These are phyloP conservation scores for Tetrastigma voinierianum DNA, from an alignment of 164 flowering plant species.

Conservation along the genomic window DNA sequence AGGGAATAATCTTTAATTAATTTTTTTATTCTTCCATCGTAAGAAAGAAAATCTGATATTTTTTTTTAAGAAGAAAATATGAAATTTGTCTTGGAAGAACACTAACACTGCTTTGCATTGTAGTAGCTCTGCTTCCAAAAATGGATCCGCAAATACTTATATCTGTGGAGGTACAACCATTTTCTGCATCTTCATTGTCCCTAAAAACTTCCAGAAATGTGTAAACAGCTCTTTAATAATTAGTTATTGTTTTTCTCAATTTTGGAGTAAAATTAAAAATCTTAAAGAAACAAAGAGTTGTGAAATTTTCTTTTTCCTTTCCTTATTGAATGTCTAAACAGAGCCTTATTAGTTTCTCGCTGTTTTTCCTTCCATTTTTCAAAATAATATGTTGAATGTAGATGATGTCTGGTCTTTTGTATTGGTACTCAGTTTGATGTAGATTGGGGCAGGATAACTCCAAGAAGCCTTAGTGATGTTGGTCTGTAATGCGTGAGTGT, in stretches of 20 bases:
- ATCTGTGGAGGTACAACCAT: constrained; percentile 73
- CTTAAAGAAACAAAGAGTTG: no score
- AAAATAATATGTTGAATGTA: neutral
- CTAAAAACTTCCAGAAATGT: neutral
- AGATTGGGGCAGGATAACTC: constrained; percentile 95
- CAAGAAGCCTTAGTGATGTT: constrained; percentile 81
- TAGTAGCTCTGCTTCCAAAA: no score
- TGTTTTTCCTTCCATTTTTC: neutral
- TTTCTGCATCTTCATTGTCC: neutral
- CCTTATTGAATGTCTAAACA: neutral
- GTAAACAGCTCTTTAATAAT: no score
- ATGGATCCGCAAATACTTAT: constrained; percentile 81
- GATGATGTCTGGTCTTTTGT: neutral
- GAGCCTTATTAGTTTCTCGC: no score
- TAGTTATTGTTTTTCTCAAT: no score
- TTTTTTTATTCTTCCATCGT: no score
- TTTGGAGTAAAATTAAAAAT: no score
- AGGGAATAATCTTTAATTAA: no score
- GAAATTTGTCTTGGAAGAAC: no score
- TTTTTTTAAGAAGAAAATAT: no score
- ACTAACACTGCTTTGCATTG: no score
- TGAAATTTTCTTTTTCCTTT: neutral
- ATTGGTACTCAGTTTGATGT: constrained; percentile 9
- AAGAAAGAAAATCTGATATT: no score
- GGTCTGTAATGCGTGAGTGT: constrained; percentile 93